Base-by-base conservation (phyloP, 1,284 basidiomycete genomes). In the Cutaneotrichosporon mucoides region DNA sequence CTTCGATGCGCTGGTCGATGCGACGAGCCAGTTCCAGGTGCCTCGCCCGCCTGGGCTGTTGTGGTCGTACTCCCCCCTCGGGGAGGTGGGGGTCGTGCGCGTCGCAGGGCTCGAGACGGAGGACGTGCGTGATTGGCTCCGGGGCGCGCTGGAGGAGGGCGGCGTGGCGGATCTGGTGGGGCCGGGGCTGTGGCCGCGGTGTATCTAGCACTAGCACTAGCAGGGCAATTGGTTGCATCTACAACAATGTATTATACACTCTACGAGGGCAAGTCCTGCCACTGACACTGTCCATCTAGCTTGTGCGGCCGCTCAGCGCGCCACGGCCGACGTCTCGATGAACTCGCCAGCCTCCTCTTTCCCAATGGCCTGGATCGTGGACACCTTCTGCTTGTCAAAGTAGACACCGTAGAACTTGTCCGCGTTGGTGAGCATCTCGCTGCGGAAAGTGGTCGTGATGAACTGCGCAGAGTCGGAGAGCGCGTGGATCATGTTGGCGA, bases 351-450 rank as follows among this genome's bases (percentile, higher is more conserved):
- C 77, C 59, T 75, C 69, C 33, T 77, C 73, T 51, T 67, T 65
- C 57, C 69, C 66, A 48, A 79, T 77, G 24, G 73, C 74, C 51
- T 65, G 55, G 50, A 79, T 76, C 12, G 75, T 76, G 53, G 89
- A 91, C 63, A 99, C 80, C 78, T 99, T 99, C 72, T 94, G 89
- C 67, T 89, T 90, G 77, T 95, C 92, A 81, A 98, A 99, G 63
- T 96, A 81, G 15, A 99, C 96, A n/a, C 96, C 96, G 66, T 97
- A 98, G 75, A 94, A 96, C 73, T 94, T 92, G 76, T 96, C 92
- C 0, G 94, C 93, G 2, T 90, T 88, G 13, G 47, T 52, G 37
- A 64, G 63, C 89, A 99, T 92, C 79, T 99, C 96, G 0, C 93
- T 90, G 59, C 95, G 84, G 85, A 99, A 99, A 1, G 96, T 99